Percentiles rank a stretch among this genome's conserved stretches.
Evolutionary conservation across 2,329 filamentous ascomycete genomes (phyloP).

Genomic region (Ceratocystis huliohia): DNA sequence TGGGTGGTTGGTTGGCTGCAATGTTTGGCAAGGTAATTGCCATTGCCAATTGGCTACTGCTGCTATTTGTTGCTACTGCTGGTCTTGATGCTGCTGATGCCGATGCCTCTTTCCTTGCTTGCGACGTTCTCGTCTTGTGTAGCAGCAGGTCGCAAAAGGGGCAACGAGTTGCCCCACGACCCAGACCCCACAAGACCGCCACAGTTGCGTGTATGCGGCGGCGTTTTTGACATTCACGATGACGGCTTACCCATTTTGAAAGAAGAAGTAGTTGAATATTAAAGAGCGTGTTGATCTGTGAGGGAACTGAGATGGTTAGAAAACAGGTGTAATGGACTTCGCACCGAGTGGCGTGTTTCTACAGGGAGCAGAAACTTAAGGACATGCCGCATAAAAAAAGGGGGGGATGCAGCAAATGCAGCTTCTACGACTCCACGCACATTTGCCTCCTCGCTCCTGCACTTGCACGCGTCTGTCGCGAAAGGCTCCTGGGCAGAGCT

Average conservation of each 20-base stretch:
- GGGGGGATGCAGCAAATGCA: conserved; percentile 13
- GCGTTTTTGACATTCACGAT: not conserved
- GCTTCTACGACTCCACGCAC: conserved; percentile 11
- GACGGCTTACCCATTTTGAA: conserved; percentile 4
- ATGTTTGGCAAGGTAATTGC: conserved; percentile 9
- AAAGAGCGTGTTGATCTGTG: conserved; percentile 2
- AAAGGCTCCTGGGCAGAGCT: too few species aligned
- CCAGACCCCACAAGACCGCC: not conserved
- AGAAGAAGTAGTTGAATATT: not conserved
- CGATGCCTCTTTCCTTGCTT: not conserved
- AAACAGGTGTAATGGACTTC: not conserved
- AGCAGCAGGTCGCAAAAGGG: not conserved
- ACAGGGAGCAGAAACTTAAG: not conserved
- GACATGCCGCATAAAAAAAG: conserved; percentile 14
- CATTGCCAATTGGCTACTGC: not conserved
- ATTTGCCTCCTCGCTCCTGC: not conserved
- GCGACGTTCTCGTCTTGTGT: not conserved
- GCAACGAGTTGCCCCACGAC: not conserved
- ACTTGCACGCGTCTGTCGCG: conserved; percentile 6
- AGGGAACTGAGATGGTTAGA: not conserved
- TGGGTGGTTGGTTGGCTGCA: not conserved
- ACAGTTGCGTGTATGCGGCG: not conserved
- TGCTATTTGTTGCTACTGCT: not conserved
- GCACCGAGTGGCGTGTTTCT: not conserved
- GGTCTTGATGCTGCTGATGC: not conserved